Conservation (phyloP, 1,284 basidiomycete genomes). For the Ceratobasidium papillatum region DNA sequence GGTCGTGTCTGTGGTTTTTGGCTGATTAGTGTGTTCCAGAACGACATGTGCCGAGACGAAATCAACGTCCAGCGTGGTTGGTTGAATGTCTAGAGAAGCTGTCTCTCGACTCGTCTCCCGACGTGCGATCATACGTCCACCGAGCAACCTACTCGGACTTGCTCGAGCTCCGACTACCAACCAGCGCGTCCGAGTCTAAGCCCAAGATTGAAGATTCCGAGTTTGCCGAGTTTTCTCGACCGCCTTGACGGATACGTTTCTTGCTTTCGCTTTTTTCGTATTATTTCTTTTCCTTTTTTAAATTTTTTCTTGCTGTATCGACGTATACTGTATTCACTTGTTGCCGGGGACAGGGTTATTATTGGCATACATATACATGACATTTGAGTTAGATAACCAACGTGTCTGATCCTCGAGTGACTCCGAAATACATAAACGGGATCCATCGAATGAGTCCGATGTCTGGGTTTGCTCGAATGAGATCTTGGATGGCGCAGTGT, state of each 20-base stretch:
- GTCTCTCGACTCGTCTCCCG: constrained; percentile 41
- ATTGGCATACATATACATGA: constrained; percentile 30
- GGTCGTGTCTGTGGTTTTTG: constrained; percentile 46
- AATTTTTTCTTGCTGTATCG: neutral
- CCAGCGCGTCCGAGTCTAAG: neutral
- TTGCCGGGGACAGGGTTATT: constrained; percentile 12
- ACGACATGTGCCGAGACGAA: constrained; percentile 29
- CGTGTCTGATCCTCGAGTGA: neutral
- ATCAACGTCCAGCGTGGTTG: constrained; percentile 27
- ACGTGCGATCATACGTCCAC: constrained; percentile 45
- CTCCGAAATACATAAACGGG: constrained; percentile 20
- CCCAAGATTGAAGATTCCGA: neutral
- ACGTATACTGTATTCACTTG: constrained; percentile 22
- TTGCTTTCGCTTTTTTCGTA: constrained; percentile 8
- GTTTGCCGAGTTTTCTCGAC: constrained; percentile 33
- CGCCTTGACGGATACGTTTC: constrained; percentile 11
- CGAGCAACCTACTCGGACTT: constrained; percentile 4
- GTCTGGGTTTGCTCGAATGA: neutral
- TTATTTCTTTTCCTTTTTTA: neutral
- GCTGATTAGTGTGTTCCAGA: constrained; percentile 46
- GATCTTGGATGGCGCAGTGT: constrained; percentile 9
- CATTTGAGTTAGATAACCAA: neutral
- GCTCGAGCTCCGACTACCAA: neutral
- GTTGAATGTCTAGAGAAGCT: constrained; percentile 40
- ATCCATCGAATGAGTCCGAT: constrained; percentile 21